Base-by-base conservation (phyloP, 108 stramenopile species). In the Conticribra weissflogii region DNA sequence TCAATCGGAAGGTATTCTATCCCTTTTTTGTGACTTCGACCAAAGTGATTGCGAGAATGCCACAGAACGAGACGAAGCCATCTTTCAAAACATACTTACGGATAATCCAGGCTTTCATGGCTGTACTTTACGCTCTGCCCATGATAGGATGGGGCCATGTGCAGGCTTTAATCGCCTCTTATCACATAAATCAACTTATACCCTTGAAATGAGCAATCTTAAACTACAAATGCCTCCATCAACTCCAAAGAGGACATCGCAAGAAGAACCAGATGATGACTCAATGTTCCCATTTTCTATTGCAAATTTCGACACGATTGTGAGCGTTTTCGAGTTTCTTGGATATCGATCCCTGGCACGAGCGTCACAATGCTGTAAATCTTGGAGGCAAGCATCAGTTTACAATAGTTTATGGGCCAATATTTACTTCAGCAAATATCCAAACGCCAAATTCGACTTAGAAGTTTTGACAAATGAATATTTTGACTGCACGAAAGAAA, bases 331-430 rank as follows among this genome's bases (percentile, higher is more conserved):
- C 31, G 28, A 49, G 0, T 78, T 71, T 56, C 64, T 78, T 34
- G 70, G 77, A 1, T 78, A 64, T 63, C 77, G 77, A 9, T 78
- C 77, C 0, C 64, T 78, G 15, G 44, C 70, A 32, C 64, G 77
- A 12, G 77, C 76, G 5, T 77, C 77, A 14, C 41, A 45, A 21
- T 60, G 69, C 21, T 78, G 77, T 34, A 41, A 29, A 50, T 33
- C 60, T 0, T 79, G 78, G 71, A 62, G 56, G 2, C 53, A 25
- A 12, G 60, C 71, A n/a, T 49, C 59, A 14, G 34, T 48, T 31
- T 44, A 33, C 15, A 61, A 55, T 31, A 62, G 3, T 15, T 46
- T 71, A 9, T 79, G 78, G 78, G 32, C 16, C 32, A n/a, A 32
- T 18, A 41, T 79, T 29, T 79, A 79, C 50, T 79, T 79, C 51